Evolutionary conservation across 2,329 filamentous ascomycete species (phyloP).

Genomic region (Metarhizium rileyi): DNA sequence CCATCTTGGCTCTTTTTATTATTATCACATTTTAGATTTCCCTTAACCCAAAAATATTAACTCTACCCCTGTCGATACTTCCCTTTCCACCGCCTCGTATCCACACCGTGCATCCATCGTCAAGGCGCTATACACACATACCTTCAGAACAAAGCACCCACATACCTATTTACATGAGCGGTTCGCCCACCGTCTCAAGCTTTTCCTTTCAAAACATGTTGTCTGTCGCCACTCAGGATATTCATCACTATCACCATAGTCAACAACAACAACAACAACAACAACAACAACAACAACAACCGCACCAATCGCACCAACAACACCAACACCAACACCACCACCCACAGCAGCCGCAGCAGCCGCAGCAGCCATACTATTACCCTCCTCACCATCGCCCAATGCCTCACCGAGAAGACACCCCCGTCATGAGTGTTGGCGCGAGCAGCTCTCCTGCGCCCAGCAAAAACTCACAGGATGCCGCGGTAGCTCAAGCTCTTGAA

Average conservation of each 20-base stretch:
- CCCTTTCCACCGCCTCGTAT: not conserved
- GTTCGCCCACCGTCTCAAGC: slow-evolving; percentile 3
- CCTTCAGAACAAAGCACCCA: not conserved
- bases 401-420: slow-evolving; percentile 15
- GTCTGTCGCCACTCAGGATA: slow-evolving; percentile 12
- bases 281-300: no score
- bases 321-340: no score
- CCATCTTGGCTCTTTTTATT: not conserved
- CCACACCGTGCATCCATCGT: not conserved
- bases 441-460: slow-evolving; percentile 4
- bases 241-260: slow-evolving; percentile 7
- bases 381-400: slow-evolving; percentile 4
- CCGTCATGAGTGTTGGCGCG: slow-evolving; percentile 8
- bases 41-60: not conserved
- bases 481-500: slow-evolving; percentile 60
- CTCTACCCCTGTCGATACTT: not conserved
- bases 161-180: slow-evolving; percentile 11
- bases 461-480: slow-evolving; percentile 22
- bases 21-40: not conserved
- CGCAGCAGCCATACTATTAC: no score
- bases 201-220: slow-evolving; percentile 10
- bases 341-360: no score
- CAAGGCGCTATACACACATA: slow-evolving; percentile 1
- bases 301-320: no score
- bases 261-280: not conserved